Base-by-base conservation (phyloP, 345 rosid species). In the Lepidium didymum region DNA sequence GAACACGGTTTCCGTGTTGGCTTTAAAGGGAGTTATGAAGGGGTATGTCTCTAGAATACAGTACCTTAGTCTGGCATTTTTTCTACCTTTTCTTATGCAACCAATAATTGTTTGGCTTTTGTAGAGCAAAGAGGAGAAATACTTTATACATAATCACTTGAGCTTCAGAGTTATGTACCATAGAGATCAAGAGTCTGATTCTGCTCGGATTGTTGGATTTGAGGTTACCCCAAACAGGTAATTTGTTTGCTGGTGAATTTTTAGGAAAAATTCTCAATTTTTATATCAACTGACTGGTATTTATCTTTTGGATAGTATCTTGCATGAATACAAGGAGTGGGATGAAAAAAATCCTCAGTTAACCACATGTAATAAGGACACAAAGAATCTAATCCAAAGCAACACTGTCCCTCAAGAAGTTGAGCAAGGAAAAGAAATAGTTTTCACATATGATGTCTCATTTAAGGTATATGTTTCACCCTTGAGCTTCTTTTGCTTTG, bases 1-100 rank as follows among this genome's bases (percentile, higher is more conserved):
- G 97, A 90, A 68, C 98, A 90, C 43, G 98, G 98, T 60, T 93
- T 81, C 72, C 96, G 92, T 75, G 96, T 93, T 50, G 98, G 98
- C 18, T 90, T 93, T 77, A 90, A 93, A 80, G 97, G 98, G 60
- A 90, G 86, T 70, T 90, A 93, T 79, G 89, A 83, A 47, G 96
- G 96, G 86, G 98, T 90, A 78, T 72, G 78, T 52, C 18, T 60
- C 62, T 16, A 67, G 59, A 68, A 60, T 64, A 60, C 56, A 45
- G 49, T 70, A 50, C n/a, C 70, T 36, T 10, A 38, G 13, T 62
- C 59, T 68, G 45, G 14, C 19, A 34, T 11, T 50, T 11, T 29
- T n/a, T 67, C 56, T 37, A 15, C 56, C 14, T 37, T 12, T 40
- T 64, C 29, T 55, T 12, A 14, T 68, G 62, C 52, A 19, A 69